A percentile compares a stretch with the other conserved stretches of the same genome.
phyloP scores from a whole-genome alignment of 2,329 filamentous ascomycete genomes.

The Sphaerulina vaccinii region DNA sequence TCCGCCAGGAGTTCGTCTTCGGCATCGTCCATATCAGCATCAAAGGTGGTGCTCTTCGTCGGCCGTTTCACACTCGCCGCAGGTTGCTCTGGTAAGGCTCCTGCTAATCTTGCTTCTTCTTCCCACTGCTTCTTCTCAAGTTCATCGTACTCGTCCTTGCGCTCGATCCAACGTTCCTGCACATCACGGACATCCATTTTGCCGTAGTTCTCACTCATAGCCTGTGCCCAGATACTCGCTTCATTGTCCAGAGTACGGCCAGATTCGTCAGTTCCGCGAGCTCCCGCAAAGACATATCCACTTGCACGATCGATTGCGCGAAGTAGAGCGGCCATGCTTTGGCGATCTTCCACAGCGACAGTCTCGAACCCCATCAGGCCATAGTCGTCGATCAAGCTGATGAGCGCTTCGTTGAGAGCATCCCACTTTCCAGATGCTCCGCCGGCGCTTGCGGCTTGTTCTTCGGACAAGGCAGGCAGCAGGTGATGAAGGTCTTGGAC shows the following conservation, averaged over 20 bases:
- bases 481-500: constrained; percentile 89
- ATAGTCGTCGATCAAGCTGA: constrained; percentile 84
- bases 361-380: constrained; percentile 90
- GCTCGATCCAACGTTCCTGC: constrained; percentile 93
- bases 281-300: constrained; percentile 87
- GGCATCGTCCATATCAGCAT: constrained; percentile 22
- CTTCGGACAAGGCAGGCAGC: constrained; percentile 73
- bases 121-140: constrained; percentile 73
- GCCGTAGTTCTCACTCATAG: constrained; percentile 69
- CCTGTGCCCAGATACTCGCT: constrained; percentile 85
- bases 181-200: constrained; percentile 83
- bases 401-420: constrained; percentile 80
- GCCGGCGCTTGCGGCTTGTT: constrained; percentile 55
- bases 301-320: constrained; percentile 87
- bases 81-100: constrained; percentile 30
- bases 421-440: constrained; percentile 64
- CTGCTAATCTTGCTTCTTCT: constrained; percentile 60
- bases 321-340: constrained; percentile 90
- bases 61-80: constrained; percentile 28
- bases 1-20: constrained; percentile 33
- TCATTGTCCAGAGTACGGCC: constrained; percentile 35
- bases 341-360: constrained; percentile 92
- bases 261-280: constrained; percentile 82
- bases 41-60: constrained; percentile 20
- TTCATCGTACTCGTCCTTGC: constrained; percentile 82